Evolutionary conservation across 129 eudicot species (phyloP).

Genomic region (Lactuca sativa): DNA sequence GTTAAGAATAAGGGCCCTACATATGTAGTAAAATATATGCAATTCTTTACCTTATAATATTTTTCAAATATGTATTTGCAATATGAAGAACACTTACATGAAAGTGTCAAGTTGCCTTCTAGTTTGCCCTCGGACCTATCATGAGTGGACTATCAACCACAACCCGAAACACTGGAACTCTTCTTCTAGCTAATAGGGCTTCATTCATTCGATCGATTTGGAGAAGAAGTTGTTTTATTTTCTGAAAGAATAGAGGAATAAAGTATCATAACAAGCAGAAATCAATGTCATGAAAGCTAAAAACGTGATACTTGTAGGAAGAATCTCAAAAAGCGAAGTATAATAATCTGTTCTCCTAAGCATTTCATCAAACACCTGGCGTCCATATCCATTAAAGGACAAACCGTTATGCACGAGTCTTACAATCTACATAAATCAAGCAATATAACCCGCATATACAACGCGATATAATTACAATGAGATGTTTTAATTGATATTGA

Average conservation of each 20-base stretch:
- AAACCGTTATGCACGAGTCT: background rate
- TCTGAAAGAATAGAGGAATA: slow-evolving; percentile 17
- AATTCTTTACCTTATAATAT: slow-evolving; percentile 18
- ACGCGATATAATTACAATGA: background rate
- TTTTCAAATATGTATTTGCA: slow-evolving; percentile 8
- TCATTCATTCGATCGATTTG: slow-evolving; percentile 34
- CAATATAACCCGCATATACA: background rate
- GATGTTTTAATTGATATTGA: background rate
- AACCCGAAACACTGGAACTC: slow-evolving; percentile 38
- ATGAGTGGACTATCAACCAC: slow-evolving; percentile 29
- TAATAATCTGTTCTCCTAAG: background rate
- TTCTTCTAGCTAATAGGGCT: slow-evolving; percentile 27
- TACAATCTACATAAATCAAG: background rate
- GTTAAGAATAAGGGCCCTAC: background rate
- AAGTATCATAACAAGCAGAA: background rate
- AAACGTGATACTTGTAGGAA: background rate
- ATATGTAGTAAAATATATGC: background rate
- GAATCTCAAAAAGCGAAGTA: background rate
- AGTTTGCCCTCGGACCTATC: slow-evolving; percentile 21
- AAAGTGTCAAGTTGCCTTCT: slow-evolving; percentile 12
- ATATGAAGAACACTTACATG: slow-evolving; percentile 11
- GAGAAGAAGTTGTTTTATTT: slow-evolving; percentile 36
- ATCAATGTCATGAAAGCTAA: background rate
- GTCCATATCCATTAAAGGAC: background rate
- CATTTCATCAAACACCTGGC: slow-evolving; percentile 33